Base-by-base conservation (phyloP, 139 green algal genomes). In the Coelastrella sp. region DNA sequence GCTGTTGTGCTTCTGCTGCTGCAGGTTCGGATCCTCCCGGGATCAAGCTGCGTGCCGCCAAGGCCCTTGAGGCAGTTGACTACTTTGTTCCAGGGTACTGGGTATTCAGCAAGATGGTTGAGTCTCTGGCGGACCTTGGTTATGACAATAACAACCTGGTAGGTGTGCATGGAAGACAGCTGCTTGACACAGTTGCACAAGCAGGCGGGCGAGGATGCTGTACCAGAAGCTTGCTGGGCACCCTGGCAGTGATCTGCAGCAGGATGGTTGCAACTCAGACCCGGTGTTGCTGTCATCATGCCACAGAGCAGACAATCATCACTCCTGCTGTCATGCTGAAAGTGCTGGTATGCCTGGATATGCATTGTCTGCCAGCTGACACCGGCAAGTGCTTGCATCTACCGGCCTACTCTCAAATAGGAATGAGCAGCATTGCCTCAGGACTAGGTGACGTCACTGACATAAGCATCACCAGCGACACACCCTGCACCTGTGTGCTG, bases 101-200 rank as follows among this genome's bases (percentile, higher is more conserved):
- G 84, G 95, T 98, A 80, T 98, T 96, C 95, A 94, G 89, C 24
- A 96, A 96, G 90, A 68, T 97, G 24, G 94, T 97, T 61, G 93
- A 97, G 86, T 90, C 92, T 8, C 88, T 97, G 27, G 94, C 91
- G 0, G 95, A 97, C 78, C 58, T 98, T 4, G 96, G 96, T 49
- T 98, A 98, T 86, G 95, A 97, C 90, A 91, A 91, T 85, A 96
- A 95, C 91, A 96, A 87, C 58, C 78, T 97, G 80, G 94, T 95
- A 68, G 57, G 86, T 25, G 61, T n/a, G 56, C 76, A 76, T 56
- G 56, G 22, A 88, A 25, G 57, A 88, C 15, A 57, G 63, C 11
- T 70, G 35, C 35, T 49, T 49, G 35, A 49, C 35, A 49, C 35
- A 49, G 1, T 49, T 49, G 35, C 1, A 49, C 35, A 3, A 49